These are phyloP conservation scores for Diaporthe sp. DNA, from an alignment of 2,329 filamentous ascomycete species.

Conservation along the genomic window DNA sequence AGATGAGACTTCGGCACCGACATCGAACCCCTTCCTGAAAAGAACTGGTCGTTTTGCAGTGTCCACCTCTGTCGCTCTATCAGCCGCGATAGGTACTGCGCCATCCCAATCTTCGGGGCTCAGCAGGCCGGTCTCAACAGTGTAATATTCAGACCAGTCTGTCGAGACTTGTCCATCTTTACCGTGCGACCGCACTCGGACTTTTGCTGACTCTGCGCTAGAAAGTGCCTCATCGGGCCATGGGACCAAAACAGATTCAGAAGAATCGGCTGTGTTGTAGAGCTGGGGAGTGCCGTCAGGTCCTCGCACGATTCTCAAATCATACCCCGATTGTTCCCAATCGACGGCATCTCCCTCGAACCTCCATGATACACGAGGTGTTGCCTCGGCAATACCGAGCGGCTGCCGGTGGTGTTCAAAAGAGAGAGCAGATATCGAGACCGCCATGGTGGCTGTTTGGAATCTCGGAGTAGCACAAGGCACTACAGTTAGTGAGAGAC, in stretches of 20 bases:
- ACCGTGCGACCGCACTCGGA: slow-evolving; percentile 27
- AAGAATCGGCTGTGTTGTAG: slow-evolving; percentile 16
- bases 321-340: slow-evolving; percentile 36
- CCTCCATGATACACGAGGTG: slow-evolving; percentile 39
- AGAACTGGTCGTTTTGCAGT: neutral
- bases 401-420: slow-evolving; percentile 33
- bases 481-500: neutral
- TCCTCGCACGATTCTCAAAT: slow-evolving; percentile 19
- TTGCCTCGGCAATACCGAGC: slow-evolving; percentile 31
- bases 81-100: slow-evolving; percentile 13
- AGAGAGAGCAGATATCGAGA: slow-evolving; percentile 40
- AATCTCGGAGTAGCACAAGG: neutral
- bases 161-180: slow-evolving; percentile 13
- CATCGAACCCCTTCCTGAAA: slow-evolving; percentile 21
- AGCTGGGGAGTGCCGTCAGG: slow-evolving; percentile 9
- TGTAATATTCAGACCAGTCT: slow-evolving; percentile 7
- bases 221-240: slow-evolving; percentile 36
- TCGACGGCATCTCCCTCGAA: slow-evolving; percentile 27
- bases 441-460: slow-evolving; percentile 30
- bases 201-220: slow-evolving; percentile 21
- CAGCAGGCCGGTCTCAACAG: slow-evolving; percentile 10
- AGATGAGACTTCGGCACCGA: slow-evolving; percentile 47
- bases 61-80: slow-evolving; percentile 11
- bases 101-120: neutral
- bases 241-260: slow-evolving; percentile 35